phyloP scores from a whole-genome alignment of 2,329 filamentous ascomycete species.

The Apiospora hydei region DNA sequence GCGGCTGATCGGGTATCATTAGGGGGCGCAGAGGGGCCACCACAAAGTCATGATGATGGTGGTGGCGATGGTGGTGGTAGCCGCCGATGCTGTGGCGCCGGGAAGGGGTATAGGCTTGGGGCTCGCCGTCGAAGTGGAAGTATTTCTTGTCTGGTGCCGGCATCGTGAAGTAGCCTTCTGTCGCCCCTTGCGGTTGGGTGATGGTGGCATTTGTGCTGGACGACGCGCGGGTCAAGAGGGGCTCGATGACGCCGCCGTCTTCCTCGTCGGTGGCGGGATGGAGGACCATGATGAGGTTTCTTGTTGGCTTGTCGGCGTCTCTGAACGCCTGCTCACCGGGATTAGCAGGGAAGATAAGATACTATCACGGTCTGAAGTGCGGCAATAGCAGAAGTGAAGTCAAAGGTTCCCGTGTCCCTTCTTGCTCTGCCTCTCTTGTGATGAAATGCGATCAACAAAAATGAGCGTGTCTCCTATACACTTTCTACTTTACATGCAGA shows the following conservation, averaged over 20 bases:
- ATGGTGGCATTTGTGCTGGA: conserved; percentile 19
- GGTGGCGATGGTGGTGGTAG: neutral
- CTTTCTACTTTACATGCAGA: neutral
- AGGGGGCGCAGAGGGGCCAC: neutral
- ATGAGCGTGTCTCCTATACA: neutral
- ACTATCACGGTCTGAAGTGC: neutral
- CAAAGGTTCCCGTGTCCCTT: neutral
- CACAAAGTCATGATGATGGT: neutral
- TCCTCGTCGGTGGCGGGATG: neutral
- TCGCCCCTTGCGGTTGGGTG: neutral
- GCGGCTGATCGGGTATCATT: neutral
- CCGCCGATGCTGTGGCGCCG: conserved; percentile 16
- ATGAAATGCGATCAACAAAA: neutral
- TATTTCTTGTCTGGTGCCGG: neutral
- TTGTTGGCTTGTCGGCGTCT: neutral
- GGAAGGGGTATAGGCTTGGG: neutral
- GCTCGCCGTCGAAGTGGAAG: neutral
- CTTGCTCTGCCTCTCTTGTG: neutral
- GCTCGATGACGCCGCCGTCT: neutral
- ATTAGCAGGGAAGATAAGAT: neutral
- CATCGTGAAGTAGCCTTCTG: conserved; percentile 2
- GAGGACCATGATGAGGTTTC: neutral
- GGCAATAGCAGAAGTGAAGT: neutral
- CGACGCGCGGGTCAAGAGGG: neutral
- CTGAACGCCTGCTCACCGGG: neutral